These are phyloP conservation scores for Ceratobasidium papillatum DNA, from an alignment of 1,284 basidiomycete genomes.

Conservation along the genomic window DNA sequence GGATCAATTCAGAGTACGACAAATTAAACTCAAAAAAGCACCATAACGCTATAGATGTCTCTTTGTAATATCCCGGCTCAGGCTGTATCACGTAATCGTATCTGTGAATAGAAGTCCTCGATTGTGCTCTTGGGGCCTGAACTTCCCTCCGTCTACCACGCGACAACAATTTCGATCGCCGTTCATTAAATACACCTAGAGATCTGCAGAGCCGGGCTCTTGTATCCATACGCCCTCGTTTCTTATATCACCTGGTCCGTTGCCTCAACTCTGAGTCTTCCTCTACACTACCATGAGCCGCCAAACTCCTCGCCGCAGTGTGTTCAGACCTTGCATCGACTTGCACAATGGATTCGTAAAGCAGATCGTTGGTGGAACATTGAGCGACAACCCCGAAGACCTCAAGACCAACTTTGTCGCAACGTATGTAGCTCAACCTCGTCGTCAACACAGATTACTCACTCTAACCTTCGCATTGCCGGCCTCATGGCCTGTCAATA, in stretches of 20 bases:
- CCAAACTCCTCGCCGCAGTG: constrained; percentile 23
- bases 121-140: not conserved
- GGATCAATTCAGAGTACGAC: constrained; percentile 79
- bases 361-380: constrained; percentile 96
- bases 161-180: constrained; percentile 11
- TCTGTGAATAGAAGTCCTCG: constrained; percentile 20
- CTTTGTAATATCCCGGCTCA: not conserved
- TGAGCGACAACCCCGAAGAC: constrained; percentile 72
- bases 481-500: not conserved
- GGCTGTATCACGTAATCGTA: constrained; percentile 27
- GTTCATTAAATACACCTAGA: constrained; percentile 25
- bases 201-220: not conserved
- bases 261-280: not conserved
- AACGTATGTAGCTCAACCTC: constrained; percentile 58
- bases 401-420: constrained; percentile 95
- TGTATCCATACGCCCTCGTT: not conserved
- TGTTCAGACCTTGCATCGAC: constrained; percentile 96
- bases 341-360: constrained; percentile 95
- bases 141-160: constrained; percentile 25
- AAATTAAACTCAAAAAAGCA: constrained; percentile 59
- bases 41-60: not conserved
- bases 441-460: not conserved
- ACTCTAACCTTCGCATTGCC: not conserved
- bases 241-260: constrained; percentile 4
- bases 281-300: constrained; percentile 16